These are phyloP conservation scores for Aspergillus fructus DNA, from an alignment of 2,329 filamentous ascomycete genomes.

Conservation along the genomic window DNA sequence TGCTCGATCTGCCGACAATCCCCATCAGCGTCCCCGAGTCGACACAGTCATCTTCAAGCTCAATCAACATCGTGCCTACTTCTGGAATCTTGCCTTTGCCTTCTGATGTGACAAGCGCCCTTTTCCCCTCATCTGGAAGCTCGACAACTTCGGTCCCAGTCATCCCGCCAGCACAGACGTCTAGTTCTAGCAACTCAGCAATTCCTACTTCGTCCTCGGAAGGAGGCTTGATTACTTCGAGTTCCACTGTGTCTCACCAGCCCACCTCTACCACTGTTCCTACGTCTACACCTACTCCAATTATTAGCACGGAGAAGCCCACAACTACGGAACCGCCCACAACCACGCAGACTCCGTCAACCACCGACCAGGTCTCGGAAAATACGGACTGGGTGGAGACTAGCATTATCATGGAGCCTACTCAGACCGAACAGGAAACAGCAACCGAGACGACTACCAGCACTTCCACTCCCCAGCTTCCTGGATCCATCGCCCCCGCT, in stretches of 20 bases:
- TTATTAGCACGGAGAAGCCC: slow-evolving; percentile 18
- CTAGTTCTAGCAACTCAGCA: background rate
- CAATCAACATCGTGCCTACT: slow-evolving; percentile 9
- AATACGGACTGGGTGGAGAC: slow-evolving; percentile 24
- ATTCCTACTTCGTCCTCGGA: slow-evolving; percentile 9
- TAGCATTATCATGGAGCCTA: slow-evolving; percentile 29
- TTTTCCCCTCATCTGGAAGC: slow-evolving; percentile 2
- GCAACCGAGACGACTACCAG: slow-evolving; percentile 36
- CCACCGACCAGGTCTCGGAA: slow-evolving; percentile 21
- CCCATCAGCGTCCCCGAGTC: slow-evolving; percentile 28
- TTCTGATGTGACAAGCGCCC: background rate
- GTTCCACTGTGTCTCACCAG: background rate
- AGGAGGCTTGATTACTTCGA: background rate
- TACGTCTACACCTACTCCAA: slow-evolving; percentile 12
- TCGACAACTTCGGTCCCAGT: slow-evolving; percentile 9
- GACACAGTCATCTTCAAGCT: slow-evolving; percentile 7
- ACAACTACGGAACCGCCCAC: slow-evolving; percentile 18
- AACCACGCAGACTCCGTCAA: slow-evolving; percentile 20
- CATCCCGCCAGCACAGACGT: slow-evolving; percentile 15
- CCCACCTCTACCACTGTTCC: slow-evolving; percentile 13
- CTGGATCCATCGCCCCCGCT: slow-evolving; percentile 72
- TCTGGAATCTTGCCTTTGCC: slow-evolving; percentile 13
- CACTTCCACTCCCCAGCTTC: slow-evolving; percentile 62
- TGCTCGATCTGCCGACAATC: slow-evolving; percentile 20
- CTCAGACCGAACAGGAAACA: slow-evolving; percentile 27